These are phyloP conservation scores for Solanum microdontum DNA, from an alignment of 257 asterid species.

Conservation along the genomic window DNA sequence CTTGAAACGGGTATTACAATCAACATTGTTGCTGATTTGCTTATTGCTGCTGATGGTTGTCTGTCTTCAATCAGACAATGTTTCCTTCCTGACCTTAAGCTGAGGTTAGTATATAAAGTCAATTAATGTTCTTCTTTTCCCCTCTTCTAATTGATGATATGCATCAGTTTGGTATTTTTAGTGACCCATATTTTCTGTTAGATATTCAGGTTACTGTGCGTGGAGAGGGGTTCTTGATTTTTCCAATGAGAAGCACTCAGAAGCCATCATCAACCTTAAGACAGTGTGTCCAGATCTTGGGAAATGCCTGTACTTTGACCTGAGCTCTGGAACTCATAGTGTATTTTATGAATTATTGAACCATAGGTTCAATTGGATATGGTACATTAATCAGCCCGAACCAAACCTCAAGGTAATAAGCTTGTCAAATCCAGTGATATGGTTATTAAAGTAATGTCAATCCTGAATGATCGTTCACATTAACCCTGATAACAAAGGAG, in stretches of 20 bases:
- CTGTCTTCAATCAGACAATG: constrained; percentile 45
- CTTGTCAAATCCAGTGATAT: neutral
- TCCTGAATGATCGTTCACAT: neutral
- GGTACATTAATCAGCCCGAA: constrained; percentile 77
- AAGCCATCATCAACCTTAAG: constrained; percentile 46
- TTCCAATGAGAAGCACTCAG: constrained; percentile 35
- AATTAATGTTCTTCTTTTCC: neutral
- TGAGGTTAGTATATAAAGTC: constrained; percentile 37
- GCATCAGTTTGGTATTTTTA: neutral
- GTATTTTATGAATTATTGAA: constrained; percentile 59
- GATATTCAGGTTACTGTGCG: constrained; percentile 92
- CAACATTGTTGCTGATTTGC: constrained; percentile 43
- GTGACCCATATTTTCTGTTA: constrained; percentile 7
- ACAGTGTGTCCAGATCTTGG: constrained; percentile 72
- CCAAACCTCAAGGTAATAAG: constrained; percentile 60
- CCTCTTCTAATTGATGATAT: neutral
- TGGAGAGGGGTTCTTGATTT: constrained; percentile 91
- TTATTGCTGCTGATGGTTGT: constrained; percentile 82
- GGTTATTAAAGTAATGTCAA: neutral
- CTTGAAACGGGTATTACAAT: constrained; percentile 34
- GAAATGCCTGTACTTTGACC: constrained; percentile 60
- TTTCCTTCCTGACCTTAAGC: constrained; percentile 51
- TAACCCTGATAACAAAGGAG: neutral
- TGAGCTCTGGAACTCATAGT: constrained; percentile 43
- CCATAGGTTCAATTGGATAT: constrained; percentile 80